Base-by-base conservation (phyloP, 768 basidiomycete species). In the Peribolospora kevripleyi region DNA sequence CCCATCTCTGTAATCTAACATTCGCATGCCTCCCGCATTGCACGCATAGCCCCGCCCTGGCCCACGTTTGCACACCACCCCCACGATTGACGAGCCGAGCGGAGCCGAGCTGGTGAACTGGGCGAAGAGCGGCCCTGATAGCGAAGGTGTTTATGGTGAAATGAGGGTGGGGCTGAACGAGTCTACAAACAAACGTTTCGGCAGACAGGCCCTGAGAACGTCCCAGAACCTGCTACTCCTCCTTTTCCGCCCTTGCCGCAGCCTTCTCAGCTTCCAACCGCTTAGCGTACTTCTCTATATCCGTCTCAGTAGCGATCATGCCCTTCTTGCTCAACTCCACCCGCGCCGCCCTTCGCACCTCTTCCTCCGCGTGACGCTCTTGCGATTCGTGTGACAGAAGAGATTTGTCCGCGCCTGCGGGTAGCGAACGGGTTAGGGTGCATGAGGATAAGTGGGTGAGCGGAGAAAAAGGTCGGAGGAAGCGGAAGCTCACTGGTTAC, bases 191-290 rank as follows among this genome's bases (percentile, higher is more conserved):
- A 25, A 25, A 25, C 25, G 25, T 25, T 25, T 25, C 25, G 25
- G 25, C 25, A 25, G 25, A 25, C 25, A 25, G 25, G 25, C 25
- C 25, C 25, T 25, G 25, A 25, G 54, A 47, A 53, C 53, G 48
- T 61, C 54, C 52, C 53, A 56, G 4, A 54, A 41, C 41, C 56
- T 60, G 13, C 48, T 48, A 42, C 42, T 7, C n/a, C 6, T 52
- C 25, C 10, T 2, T 11, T 37, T 13, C 45, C 45, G 9, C 45
- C n/a, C 45, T 46, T n/a, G 45, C 45, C 45, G 8, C n/a, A 8
- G 45, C 45, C 8, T 46, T 8, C 9, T 46, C 45, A n/a, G 45
- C 45, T 37, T 54, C 45, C 48, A 42, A 41, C 11, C 37, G 38
- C 13, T 7, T 14, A 38, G 50, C 25, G 7, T 55, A 43, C 7